A percentile compares a stretch with the other conserved stretches of the same genome.
These are phyloP conservation scores for Chaetomiaceae sp. DNA, from an alignment of 2,329 filamentous ascomycete genomes.

Conservation along the genomic window DNA sequence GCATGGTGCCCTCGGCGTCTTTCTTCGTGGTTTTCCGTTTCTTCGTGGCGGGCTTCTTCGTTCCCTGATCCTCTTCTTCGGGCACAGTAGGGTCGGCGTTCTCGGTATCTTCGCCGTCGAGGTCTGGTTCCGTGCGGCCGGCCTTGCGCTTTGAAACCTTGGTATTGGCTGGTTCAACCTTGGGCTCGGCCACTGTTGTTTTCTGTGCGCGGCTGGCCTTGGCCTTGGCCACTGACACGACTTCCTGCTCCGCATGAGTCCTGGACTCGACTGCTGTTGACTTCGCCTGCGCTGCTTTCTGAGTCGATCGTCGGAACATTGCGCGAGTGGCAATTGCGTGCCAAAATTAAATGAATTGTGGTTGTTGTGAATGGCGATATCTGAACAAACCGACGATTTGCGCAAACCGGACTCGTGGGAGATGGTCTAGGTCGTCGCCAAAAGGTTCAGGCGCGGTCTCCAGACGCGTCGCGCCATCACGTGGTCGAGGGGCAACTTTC, in stretches of 20 bases:
- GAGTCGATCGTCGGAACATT: conserved; percentile 20
- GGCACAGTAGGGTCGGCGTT: conserved; percentile 21
- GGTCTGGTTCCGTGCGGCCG: conserved; percentile 20
- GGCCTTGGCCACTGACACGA: conserved; percentile 14
- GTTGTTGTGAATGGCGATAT: background rate
- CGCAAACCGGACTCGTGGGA: too few relatives aligned
- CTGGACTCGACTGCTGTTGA: background rate
- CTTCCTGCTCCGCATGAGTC: conserved; percentile 20
- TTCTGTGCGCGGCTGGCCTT: conserved; percentile 24
- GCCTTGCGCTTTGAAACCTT: conserved; percentile 22
- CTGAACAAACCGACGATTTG: background rate
- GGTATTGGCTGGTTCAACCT: conserved; percentile 27
- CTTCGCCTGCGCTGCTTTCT: conserved; percentile 13
- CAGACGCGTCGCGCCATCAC: conserved; percentile 19
- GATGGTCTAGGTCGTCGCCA: too few relatives aligned
- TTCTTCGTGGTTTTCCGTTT: conserved; percentile 39
- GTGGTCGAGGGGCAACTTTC: background rate
- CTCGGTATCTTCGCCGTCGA: conserved; percentile 21
- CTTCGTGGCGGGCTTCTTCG: conserved; percentile 27
- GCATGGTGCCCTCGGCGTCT: conserved; percentile 46
- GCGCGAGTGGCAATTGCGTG: background rate
- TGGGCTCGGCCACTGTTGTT: conserved; percentile 31
- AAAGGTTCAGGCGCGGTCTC: conserved; percentile 1
- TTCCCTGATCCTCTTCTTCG: conserved; percentile 26
- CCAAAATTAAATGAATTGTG: background rate